A percentile compares a stretch with the other conserved stretches of the same genome.
These are phyloP conservation scores for Komagataella pseudopastoris DNA, from an alignment of 805 yeast species.

Conservation along the genomic window DNA sequence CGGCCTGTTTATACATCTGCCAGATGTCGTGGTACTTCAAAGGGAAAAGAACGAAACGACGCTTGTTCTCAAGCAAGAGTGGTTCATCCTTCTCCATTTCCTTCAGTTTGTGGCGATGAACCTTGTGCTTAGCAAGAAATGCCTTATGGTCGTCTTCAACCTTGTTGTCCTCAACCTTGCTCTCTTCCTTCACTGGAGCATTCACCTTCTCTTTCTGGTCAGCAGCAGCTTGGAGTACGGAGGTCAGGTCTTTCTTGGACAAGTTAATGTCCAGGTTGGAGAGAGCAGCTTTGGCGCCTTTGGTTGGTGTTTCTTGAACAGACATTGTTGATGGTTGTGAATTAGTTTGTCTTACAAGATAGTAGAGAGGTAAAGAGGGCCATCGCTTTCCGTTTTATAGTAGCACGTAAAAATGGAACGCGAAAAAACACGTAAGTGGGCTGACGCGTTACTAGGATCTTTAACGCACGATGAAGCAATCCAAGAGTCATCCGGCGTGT, in stretches of 20 bases:
- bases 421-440: not conserved
- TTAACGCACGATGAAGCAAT: not conserved
- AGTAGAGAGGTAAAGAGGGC: not conserved
- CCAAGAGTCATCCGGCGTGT: not conserved
- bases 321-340: conserved; percentile 20
- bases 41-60: conserved; percentile 89
- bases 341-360: not conserved
- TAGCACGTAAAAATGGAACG: not conserved
- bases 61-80: conserved; percentile 66
- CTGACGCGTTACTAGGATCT: not conserved
- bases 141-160: conserved; percentile 29
- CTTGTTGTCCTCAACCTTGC: conserved; percentile 8
- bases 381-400: not conserved
- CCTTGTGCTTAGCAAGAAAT: conserved; percentile 48
- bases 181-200: conserved; percentile 3
- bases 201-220: conserved; percentile 18
- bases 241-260: conserved; percentile 26
- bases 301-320: conserved; percentile 59
- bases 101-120: conserved; percentile 62
- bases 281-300: conserved; percentile 44
- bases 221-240: conserved; percentile 26
- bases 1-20: conserved; percentile 98
- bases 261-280: conserved; percentile 35
- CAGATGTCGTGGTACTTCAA: conserved; percentile 95
- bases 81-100: conserved; percentile 83